phyloP scores from a whole-genome alignment of 176 grass and related monocot genomes.

The Aegilops bicornis region DNA sequence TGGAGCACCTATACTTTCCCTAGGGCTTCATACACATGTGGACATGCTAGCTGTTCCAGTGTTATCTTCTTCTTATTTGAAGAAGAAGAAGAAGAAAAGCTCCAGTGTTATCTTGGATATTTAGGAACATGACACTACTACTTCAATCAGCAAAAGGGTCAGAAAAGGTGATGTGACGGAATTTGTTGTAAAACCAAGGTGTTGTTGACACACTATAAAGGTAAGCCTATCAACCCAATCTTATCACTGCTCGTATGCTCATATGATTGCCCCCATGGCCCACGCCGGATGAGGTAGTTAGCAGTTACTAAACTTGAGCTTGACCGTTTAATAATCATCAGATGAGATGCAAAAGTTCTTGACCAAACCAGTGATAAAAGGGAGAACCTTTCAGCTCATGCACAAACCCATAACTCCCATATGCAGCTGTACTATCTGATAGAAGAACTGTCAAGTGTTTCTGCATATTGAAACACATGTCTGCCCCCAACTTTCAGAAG shows the following conservation, averaged over 20 bases:
- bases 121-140: constrained; percentile 46
- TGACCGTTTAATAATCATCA: constrained; percentile 40
- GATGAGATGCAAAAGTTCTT: constrained; percentile 38
- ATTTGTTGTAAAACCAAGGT: constrained; percentile 35
- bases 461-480: constrained; percentile 33
- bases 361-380: constrained; percentile 21
- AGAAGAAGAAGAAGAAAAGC: background rate
- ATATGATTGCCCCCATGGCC: constrained; percentile 50
- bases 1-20: constrained; percentile 36
- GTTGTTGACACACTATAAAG: constrained; percentile 45
- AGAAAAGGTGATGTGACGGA: constrained; percentile 47
- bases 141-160: constrained; percentile 57
- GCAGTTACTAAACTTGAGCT: constrained; percentile 40
- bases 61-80: constrained; percentile 3
- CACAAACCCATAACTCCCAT: background rate
- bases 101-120: constrained; percentile 52
- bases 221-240: constrained; percentile 51
- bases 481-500: constrained; percentile 33
- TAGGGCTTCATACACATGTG: constrained; percentile 43
- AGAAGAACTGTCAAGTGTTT: constrained; percentile 22
- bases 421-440: constrained; percentile 33
- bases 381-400: background rate
- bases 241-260: constrained; percentile 38
- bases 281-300: constrained; percentile 35
- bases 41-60: constrained; percentile 24